A percentile compares a stretch with the other conserved stretches of the same genome.
These are phyloP conservation scores for Hydrangea macrophylla DNA, from an alignment of 148 eudicot genomes.

Conservation along the genomic window DNA sequence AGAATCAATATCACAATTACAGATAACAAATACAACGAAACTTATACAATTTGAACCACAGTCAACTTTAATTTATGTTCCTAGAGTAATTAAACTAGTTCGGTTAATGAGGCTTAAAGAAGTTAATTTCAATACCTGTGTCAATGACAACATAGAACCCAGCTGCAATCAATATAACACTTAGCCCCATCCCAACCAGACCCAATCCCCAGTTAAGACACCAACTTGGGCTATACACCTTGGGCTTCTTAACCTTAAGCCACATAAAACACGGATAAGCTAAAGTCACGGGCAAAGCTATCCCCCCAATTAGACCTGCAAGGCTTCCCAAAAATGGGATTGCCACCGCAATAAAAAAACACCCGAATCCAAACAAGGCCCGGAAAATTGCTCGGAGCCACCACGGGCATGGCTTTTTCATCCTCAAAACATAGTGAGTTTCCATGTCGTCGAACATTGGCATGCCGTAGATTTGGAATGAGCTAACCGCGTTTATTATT, in stretches of 20 bases:
- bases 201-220: slow-evolving; percentile 60
- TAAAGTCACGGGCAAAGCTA: slow-evolving; percentile 54
- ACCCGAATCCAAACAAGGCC: neutral
- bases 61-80: no score
- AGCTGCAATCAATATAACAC: slow-evolving; percentile 46
- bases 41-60: no score
- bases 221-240: slow-evolving; percentile 46
- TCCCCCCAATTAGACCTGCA: slow-evolving; percentile 59
- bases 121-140: slow-evolving; percentile 53
- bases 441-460: slow-evolving; percentile 46
- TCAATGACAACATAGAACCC: slow-evolving; percentile 52
- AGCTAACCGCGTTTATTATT: slow-evolving; percentile 35
- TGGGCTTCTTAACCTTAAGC: slow-evolving; percentile 49
- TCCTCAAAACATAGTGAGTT: slow-evolving; percentile 34
- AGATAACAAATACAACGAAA: no score
- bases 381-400: neutral
- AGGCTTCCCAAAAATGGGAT: slow-evolving; percentile 64
- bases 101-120: slow-evolving; percentile 55
- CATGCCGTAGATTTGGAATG: slow-evolving; percentile 51
- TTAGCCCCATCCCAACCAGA: slow-evolving; percentile 49
- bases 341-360: slow-evolving; percentile 31
- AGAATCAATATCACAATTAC: no score
- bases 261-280: slow-evolving; percentile 81
- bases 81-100: no score
- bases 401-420: slow-evolving; percentile 36